These are phyloP conservation scores for Mycena floridula DNA, from an alignment of 768 basidiomycete genomes.

Conservation along the genomic window DNA sequence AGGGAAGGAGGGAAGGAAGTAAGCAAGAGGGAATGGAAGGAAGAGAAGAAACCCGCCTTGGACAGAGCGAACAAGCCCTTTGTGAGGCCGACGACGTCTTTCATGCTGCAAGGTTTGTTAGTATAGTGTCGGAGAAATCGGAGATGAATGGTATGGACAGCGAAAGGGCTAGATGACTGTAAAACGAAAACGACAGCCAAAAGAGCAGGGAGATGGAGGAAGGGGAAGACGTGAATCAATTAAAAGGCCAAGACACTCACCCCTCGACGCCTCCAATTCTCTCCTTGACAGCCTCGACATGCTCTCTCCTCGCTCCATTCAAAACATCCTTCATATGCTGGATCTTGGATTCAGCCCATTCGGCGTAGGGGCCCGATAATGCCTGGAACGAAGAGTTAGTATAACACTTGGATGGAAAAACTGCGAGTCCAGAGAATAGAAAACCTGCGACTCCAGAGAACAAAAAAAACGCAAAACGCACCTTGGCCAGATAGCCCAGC, in stretches of 20 bases:
- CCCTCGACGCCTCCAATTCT: conserved; percentile 86
- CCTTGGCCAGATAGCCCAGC: conserved; percentile 77
- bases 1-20: neutral
- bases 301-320: conserved; percentile 75
- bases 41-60: conserved; percentile 50
- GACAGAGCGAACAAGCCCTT: conserved; percentile 87
- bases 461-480: conserved; percentile 27
- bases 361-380: conserved; percentile 80
- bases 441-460: too few species aligned
- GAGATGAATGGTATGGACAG: too few species aligned
- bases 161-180: too few species aligned
- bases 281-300: conserved; percentile 89
- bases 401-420: conserved; percentile 9
- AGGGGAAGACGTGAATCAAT: too few species aligned
- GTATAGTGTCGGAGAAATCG: too few species aligned
- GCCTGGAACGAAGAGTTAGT: conserved; percentile 35
- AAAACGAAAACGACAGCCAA: too few species aligned
- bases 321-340: conserved; percentile 78
- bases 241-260: too few species aligned
- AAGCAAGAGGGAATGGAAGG: neutral
- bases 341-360: conserved; percentile 91
- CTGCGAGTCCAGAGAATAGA: too few species aligned
- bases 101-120: too few species aligned
- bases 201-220: too few species aligned
- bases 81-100: conserved; percentile 91